These are phyloP conservation scores for Vigna hirtella DNA, from an alignment of 306 rosid species.

Conservation along the genomic window DNA sequence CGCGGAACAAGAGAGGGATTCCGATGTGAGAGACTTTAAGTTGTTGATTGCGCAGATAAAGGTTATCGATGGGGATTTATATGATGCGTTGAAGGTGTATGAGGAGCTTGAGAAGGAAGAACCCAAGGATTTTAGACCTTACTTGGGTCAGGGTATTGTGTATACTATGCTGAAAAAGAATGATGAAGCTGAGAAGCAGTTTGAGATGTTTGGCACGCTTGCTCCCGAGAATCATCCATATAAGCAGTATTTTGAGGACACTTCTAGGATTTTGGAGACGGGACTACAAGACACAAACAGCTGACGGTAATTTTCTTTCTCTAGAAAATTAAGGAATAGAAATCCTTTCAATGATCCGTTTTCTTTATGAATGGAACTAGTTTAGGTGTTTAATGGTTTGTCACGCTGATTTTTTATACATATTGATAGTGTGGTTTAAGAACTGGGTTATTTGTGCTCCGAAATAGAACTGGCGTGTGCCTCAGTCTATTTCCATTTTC, in stretches of 20 bases:
- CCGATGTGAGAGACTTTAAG: constrained; percentile 86
- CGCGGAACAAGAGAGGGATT: constrained; percentile 53
- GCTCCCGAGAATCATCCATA: constrained; percentile 86
- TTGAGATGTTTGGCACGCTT: constrained; percentile 72
- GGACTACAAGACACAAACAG: constrained; percentile 51
- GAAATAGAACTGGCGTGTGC: not conserved
- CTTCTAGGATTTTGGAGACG: constrained; percentile 59
- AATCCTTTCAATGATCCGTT: not conserved
- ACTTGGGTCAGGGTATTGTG: constrained; percentile 87
- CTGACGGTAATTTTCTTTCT: constrained; percentile 36
- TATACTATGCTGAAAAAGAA: constrained; percentile 72
- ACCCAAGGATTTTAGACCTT: constrained; percentile 90
- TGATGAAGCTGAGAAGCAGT: constrained; percentile 84
- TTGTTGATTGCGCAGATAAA: constrained; percentile 78
- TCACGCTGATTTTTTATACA: constrained; percentile 9
- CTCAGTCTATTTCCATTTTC: constrained; percentile 22
- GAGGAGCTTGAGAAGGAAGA: constrained; percentile 79
- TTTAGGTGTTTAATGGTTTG: constrained; percentile 26
- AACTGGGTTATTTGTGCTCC: not conserved
- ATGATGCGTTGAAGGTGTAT: constrained; percentile 75
- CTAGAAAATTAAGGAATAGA: not conserved
- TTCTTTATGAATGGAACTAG: constrained; percentile 12
- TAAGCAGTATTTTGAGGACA: constrained; percentile 75
- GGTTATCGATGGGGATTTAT: constrained; percentile 72
- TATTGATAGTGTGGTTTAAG: constrained; percentile 32